Evolutionary conservation across 1,284 basidiomycete species (phyloP), one percentile per base, ranked within the genome.

Genomic region (Cutaneotrichosporon cavernicola): DNA sequence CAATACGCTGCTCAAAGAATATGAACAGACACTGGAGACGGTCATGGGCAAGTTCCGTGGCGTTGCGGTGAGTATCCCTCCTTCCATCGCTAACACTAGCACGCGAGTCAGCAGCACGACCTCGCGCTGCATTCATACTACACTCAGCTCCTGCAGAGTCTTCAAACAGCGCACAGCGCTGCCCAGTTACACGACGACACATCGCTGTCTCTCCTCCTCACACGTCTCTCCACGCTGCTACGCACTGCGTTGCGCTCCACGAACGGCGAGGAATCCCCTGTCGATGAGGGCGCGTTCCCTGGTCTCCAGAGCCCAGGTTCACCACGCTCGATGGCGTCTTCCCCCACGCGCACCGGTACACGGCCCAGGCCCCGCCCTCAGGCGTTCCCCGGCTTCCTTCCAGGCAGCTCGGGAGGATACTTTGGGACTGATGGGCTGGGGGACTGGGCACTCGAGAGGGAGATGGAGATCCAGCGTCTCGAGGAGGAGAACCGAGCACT

Each of bases 21-120:
- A 97, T 77, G 96, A 99, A 79, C 85, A 86, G 66, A 97, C 95
- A 1, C 86, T 99, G 81, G 95, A 98, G 75, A 93, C 89, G 40
- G 90, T 99, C 76, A 98, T 99, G 96, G 83, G 87, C 64, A 97
- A 97, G 81, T 98, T 98, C 78, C 86, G 95, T 60, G 89, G 89
- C 67, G 90, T 97, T 74, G 88, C 93, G 21, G 94, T 97, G 76
- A 75, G 92, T 86, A 9, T 4, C n/a, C 3, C 6, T 11, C 4
- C 13, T 22, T 9, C n/a, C 10, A 5, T 3, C 9, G 40, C 66
- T 68, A 26, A 68, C 6, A 26, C n/a, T 76, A 97, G 90, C 84
- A 91, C 70, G 91, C 96, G 18, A 92, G 93, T 0, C 92, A 96
- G 75, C 89, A 90, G 71, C 93, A 98, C 77, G 92, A 97, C 72